phyloP scores from a whole-genome alignment of 1,284 basidiomycete species.

The Caloboletus inedulis region DNA sequence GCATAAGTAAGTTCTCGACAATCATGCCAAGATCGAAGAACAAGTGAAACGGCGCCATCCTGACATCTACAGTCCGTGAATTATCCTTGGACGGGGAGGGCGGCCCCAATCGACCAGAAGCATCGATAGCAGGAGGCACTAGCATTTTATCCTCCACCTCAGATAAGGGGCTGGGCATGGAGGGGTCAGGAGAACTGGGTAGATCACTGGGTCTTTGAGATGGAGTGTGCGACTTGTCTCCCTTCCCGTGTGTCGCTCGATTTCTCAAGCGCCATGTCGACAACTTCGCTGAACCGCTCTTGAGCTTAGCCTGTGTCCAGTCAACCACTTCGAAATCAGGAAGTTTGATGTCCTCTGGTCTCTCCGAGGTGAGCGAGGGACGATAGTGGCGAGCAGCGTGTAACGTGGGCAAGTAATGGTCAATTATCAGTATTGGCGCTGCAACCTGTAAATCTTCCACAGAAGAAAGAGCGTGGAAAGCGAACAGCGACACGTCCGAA shows the following conservation, averaged over 20 bases:
- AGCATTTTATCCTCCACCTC: slow-evolving; percentile 17
- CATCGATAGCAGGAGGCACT: slow-evolving; percentile 20
- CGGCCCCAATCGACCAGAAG: slow-evolving; percentile 6
- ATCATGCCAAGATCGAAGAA: slow-evolving; percentile 67
- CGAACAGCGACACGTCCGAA: slow-evolving; percentile 54
- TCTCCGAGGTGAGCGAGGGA: slow-evolving; percentile 32
- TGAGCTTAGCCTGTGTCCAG: slow-evolving; percentile 52
- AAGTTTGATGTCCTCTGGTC: slow-evolving; percentile 31
- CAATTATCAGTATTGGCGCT: slow-evolving; percentile 63
- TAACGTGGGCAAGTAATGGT: slow-evolving; percentile 53
- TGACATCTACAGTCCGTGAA: slow-evolving; percentile 33
- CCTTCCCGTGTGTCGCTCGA: slow-evolving; percentile 13
- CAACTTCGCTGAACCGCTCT: slow-evolving; percentile 47
- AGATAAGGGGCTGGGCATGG: slow-evolving; percentile 19
- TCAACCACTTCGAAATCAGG: slow-evolving; percentile 59
- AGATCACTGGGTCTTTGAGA: slow-evolving; percentile 16
- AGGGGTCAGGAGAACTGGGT: slow-evolving; percentile 25
- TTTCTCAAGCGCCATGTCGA: slow-evolving; percentile 58
- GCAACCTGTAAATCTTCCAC: slow-evolving; percentile 34
- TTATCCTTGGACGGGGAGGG: slow-evolving; percentile 1
- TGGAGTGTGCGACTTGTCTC: slow-evolving; percentile 19
- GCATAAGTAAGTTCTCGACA: slow-evolving; percentile 35
- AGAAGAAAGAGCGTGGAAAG: slow-evolving; percentile 35
- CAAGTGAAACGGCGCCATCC: slow-evolving; percentile 62
- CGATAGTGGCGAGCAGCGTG: slow-evolving; percentile 44